These are phyloP conservation scores for Komagataella ulmi DNA, from an alignment of 805 yeast genomes.

Conservation along the genomic window DNA sequence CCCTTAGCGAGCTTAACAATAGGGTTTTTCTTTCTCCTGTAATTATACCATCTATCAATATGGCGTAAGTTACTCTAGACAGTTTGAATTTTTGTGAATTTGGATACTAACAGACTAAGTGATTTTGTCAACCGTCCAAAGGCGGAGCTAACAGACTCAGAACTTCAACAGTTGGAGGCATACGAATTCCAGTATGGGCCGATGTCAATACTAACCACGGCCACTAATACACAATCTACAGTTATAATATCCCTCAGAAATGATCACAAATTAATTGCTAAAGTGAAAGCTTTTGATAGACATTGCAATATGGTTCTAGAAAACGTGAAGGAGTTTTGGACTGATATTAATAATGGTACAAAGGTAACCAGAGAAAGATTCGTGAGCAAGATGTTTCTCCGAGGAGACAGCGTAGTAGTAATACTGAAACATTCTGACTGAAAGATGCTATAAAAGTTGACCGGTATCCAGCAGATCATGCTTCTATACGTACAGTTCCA, in stretches of 20 bases:
- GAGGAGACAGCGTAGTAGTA: conserved; percentile 93
- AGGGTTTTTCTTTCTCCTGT: background rate
- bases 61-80: conserved; percentile 6
- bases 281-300: conserved; percentile 89
- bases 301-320: conserved; percentile 91
- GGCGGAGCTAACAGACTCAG: conserved; percentile 68
- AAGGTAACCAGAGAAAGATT: conserved; percentile 49
- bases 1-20: background rate
- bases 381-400: conserved; percentile 74
- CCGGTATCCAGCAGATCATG: background rate
- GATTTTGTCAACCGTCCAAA: conserved; percentile 64
- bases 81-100: background rate
- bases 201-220: conserved; percentile 71
- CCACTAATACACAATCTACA: conserved; percentile 61
- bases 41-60: background rate
- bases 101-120: conserved; percentile 17
- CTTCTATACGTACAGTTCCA: background rate
- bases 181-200: conserved; percentile 89
- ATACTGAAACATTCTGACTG: conserved; percentile 25
- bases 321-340: conserved; percentile 73
- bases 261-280: conserved; percentile 82
- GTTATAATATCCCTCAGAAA: conserved; percentile 85
- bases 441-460: background rate
- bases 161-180: conserved; percentile 73
- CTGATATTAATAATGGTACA: conserved; percentile 44